Percentiles rank a stretch among this genome's conserved stretches.
Conservation (phyloP, 768 basidiomycete species). For the Pleurotus citrinopileatus region DNA sequence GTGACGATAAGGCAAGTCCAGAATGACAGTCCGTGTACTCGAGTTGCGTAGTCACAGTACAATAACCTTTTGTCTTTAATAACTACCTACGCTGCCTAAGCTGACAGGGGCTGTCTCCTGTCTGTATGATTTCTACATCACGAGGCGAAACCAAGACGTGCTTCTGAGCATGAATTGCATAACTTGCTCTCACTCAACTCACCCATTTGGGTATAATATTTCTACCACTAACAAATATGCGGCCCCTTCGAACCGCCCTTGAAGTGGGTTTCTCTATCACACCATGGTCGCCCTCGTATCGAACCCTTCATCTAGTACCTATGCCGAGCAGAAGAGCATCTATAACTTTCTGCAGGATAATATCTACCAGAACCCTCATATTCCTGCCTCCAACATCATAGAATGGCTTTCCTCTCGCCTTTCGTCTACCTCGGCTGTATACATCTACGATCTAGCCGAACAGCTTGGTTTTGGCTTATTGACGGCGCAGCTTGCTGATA, state of each 20-base stretch:
- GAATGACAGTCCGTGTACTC: too few relatives aligned
- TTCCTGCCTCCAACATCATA: constrained; percentile 59
- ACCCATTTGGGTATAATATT: constrained; percentile 13
- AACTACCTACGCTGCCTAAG: too few relatives aligned
- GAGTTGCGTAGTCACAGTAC: too few relatives aligned
- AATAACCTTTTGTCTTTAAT: too few relatives aligned
- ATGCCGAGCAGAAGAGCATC: constrained; percentile 1
- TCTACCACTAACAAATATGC: constrained; percentile 17
- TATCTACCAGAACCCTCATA: constrained; percentile 39
- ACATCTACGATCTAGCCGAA: constrained; percentile 81
- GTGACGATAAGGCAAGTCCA: too few relatives aligned
- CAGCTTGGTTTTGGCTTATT: constrained; percentile 78
- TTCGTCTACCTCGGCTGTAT: constrained; percentile 61
- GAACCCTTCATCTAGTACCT: constrained; percentile 13
- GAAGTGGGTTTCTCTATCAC: neutral
- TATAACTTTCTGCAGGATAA: constrained; percentile 19
- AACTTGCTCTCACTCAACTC: constrained; percentile 20
- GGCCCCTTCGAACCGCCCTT: neutral
- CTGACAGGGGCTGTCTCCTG: too few relatives aligned
- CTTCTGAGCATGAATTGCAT: constrained; percentile 38
- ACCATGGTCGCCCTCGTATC: constrained; percentile 8
- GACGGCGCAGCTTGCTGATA: constrained; percentile 62
- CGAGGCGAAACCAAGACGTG: constrained; percentile 34
- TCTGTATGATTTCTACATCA: too few relatives aligned
- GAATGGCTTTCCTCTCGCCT: constrained; percentile 65